Evolutionary conservation across 495 filamentous ascomycete genomes (phyloP), one percentile per base, ranked within the genome.

Genomic region (Neurospora terricola): DNA sequence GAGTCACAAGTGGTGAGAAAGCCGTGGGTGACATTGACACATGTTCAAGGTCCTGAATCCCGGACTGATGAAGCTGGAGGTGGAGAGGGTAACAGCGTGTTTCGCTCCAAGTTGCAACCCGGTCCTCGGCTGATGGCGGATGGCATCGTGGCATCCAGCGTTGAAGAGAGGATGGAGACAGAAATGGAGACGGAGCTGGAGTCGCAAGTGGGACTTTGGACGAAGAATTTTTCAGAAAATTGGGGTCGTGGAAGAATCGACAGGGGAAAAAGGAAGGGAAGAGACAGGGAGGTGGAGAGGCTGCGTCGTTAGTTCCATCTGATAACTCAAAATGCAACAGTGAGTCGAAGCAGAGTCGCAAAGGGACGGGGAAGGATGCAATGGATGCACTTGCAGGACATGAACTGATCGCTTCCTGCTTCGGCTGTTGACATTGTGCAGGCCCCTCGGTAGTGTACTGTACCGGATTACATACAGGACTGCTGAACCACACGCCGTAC

Each of bases 311-410:
- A 73, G 74, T 71, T 69, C 69, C 69, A 84, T 83, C 81, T 83
- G 81, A 84, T 84, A 82, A 81, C 42, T 21, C 38, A 71, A 43
- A 71, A 66, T 38, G 43, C 27, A 38, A 68, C 69, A 18, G 69
- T n/a, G 70, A 75, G 27, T 62, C 21, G 10, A 54, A 14, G 21
- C 10, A 23, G 45, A 23, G n/a, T 48, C 18, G 43, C n/a, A 48
- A 48, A 48, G 18, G 21, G 45, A 54, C 45, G 10, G 45, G 42
- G 42, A 45, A n/a, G 18, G 45, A 21, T 42, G 16, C 16, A 18
- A n/a, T n/a, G 42, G 18, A 45, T 10, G 42, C 18, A 45, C 42
- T 40, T 40, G 38, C 38, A 40, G 39, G 39, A 42, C 39, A 42
- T 42, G 39, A 42, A 42, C 39, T 45, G 42, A 45, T 45, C 42